Evolutionary conservation across 225 moss, liverwort and hornwort species (phyloP).

Genomic region (Polytrichum commune): DNA sequence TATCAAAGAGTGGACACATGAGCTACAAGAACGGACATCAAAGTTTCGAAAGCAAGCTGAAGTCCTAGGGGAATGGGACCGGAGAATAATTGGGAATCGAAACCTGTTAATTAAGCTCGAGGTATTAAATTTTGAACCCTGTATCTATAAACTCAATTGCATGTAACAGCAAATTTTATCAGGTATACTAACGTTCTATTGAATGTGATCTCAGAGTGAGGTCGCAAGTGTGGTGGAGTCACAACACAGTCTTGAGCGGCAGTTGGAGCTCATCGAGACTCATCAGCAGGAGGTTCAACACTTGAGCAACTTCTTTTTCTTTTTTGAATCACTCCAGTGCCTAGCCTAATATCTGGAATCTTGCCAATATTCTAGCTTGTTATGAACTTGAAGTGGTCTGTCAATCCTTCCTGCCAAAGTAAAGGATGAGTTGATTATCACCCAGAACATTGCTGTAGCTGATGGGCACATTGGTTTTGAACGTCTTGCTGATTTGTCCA

Average conservation of each 20-base stretch:
- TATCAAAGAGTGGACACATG: slow-evolving; percentile 91
- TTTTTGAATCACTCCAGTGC: too few relatives aligned
- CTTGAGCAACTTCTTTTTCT: not conserved
- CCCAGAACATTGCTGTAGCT: too few relatives aligned
- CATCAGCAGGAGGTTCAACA: slow-evolving; percentile 80
- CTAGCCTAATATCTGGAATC: too few relatives aligned
- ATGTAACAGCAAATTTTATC: not conserved
- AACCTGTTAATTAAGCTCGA: slow-evolving; percentile 92
- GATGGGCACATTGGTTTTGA: too few relatives aligned
- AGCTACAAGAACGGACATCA: slow-evolving; percentile 83
- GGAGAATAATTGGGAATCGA: slow-evolving; percentile 84
- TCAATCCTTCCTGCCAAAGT: too few relatives aligned
- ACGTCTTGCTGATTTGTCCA: too few relatives aligned
- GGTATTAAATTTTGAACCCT: slow-evolving; percentile 22
- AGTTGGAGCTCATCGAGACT: slow-evolving; percentile 90
- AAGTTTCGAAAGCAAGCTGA: slow-evolving; percentile 95
- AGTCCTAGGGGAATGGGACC: slow-evolving; percentile 92
- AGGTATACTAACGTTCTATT: not conserved
- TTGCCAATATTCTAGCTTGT: too few relatives aligned
- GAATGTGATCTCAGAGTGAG: slow-evolving; percentile 53
- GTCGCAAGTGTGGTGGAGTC: slow-evolving; percentile 94
- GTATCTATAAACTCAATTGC: too few relatives aligned
- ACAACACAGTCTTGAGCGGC: slow-evolving; percentile 90
- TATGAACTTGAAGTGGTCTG: too few relatives aligned
- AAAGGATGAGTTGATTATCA: not conserved